Percentiles rank a stretch among this genome's conserved stretches.
Evolutionary conservation across 2,329 filamentous ascomycete species (phyloP).

Genomic region (Xylariaceae sp.): DNA sequence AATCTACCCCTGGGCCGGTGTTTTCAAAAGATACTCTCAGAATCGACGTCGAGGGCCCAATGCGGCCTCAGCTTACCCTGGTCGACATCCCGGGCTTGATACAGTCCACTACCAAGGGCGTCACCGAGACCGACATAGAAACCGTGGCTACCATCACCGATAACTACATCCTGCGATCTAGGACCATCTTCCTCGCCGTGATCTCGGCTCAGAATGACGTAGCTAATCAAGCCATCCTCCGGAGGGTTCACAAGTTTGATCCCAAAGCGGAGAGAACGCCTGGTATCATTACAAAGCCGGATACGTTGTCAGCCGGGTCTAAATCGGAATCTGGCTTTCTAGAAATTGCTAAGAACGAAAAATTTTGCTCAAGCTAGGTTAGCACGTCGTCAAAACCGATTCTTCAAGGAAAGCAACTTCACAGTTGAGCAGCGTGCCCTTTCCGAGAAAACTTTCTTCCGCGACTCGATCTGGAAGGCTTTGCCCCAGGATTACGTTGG

Average conservation of each 20-base stretch:
- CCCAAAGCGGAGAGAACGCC: slow-evolving; percentile 43
- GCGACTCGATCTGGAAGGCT: no score
- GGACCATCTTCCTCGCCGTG: slow-evolving; percentile 55
- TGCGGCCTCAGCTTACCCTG: slow-evolving; percentile 26
- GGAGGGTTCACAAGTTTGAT: slow-evolving; percentile 45
- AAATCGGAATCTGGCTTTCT: no score
- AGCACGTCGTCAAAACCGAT: no score
- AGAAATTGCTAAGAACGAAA: no score
- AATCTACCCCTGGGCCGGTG: not conserved
- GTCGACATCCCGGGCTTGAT: slow-evolving; percentile 46
- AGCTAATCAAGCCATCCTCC: slow-evolving; percentile 50
- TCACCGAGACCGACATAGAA: slow-evolving; percentile 36
- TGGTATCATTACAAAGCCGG: no score
- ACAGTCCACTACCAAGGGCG: slow-evolving; percentile 32
- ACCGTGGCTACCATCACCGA: slow-evolving; percentile 38
- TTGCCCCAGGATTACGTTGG: no score
- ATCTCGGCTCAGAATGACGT: slow-evolving; percentile 51
- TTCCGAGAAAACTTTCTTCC: no score
- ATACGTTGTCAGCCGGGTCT: no score
- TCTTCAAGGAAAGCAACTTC: no score
- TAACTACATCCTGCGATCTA: slow-evolving; percentile 48
- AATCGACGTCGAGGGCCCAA: slow-evolving; percentile 25
- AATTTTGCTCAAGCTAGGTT: no score
- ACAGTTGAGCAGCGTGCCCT: no score
- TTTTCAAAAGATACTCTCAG: slow-evolving; percentile 14